These are phyloP conservation scores for Leccinum ochraceum DNA, from an alignment of 768 basidiomycete species.

Conservation along the genomic window DNA sequence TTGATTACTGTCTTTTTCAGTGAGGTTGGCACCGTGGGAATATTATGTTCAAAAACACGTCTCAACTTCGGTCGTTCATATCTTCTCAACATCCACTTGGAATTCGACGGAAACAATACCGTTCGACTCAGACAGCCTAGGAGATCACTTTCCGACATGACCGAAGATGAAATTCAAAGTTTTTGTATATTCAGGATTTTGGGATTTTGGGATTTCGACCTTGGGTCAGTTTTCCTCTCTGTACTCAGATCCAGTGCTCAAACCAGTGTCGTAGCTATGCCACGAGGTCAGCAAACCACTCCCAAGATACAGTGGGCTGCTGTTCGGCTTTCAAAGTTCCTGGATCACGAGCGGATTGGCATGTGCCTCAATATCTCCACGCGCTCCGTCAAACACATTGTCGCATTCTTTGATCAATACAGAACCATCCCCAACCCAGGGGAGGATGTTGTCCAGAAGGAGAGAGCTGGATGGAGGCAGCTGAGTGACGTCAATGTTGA, in stretches of 20 bases:
- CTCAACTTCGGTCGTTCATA: no score
- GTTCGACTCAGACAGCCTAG: no score
- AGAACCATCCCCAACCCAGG: conserved; percentile 5
- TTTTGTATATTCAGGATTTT: no score
- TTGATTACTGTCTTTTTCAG: no score
- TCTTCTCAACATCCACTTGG: no score
- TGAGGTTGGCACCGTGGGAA: no score
- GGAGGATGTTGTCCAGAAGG: not conserved
- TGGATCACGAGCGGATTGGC: not conserved
- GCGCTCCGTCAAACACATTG: not conserved
- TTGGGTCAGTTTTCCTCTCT: not conserved
- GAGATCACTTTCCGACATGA: no score
- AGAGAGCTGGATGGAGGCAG: not conserved
- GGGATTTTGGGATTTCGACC: not conserved
- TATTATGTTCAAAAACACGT: no score
- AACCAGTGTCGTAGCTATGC: not conserved
- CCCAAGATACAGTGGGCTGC: not conserved
- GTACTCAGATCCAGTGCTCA: not conserved
- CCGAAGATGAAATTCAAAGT: not conserved
- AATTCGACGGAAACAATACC: no score
- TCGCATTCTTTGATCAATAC: not conserved
- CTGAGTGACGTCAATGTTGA: not conserved
- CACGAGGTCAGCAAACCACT: not conserved
- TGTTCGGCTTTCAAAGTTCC: not conserved
- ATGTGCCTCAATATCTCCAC: not conserved